These are phyloP conservation scores for Colletotrichum chrysophilum DNA, from an alignment of 2,329 filamentous ascomycete genomes.

Conservation along the genomic window DNA sequence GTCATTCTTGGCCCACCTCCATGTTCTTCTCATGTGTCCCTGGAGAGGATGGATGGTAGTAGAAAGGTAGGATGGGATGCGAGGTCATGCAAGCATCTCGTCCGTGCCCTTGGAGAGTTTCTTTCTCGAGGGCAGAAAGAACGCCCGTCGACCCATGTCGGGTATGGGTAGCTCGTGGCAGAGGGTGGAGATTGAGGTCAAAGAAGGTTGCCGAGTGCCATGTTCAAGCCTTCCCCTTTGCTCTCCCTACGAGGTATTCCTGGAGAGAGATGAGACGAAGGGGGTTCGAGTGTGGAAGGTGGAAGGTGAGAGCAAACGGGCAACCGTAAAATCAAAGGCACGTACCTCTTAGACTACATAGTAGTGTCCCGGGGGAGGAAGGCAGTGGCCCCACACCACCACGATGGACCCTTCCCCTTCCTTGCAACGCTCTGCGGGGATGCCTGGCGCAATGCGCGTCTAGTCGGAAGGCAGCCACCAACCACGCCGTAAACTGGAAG, in stretches of 20 bases:
- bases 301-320: not conserved
- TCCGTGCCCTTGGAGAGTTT: not conserved
- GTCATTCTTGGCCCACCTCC: not conserved
- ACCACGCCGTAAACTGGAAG: not conserved
- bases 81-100: not conserved
- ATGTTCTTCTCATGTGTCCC: not conserved
- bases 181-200: not conserved
- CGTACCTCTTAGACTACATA: not conserved
- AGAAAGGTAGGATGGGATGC: not conserved
- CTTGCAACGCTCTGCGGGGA: not conserved
- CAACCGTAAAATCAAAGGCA: not conserved
- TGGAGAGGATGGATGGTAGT: not conserved
- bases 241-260: not conserved
- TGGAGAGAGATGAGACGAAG: constrained; percentile 10
- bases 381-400: not conserved
- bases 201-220: not conserved
- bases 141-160: not conserved
- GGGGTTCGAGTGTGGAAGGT: not conserved
- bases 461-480: constrained; percentile 11
- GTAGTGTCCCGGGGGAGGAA: not conserved
- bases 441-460: constrained; percentile 22
- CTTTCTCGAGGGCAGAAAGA: not conserved
- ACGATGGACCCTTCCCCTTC: not conserved
- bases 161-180: not conserved
- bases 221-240: not conserved